Conservation (phyloP, 106 monocot species). For the Dactylorhiza incarnata region DNA sequence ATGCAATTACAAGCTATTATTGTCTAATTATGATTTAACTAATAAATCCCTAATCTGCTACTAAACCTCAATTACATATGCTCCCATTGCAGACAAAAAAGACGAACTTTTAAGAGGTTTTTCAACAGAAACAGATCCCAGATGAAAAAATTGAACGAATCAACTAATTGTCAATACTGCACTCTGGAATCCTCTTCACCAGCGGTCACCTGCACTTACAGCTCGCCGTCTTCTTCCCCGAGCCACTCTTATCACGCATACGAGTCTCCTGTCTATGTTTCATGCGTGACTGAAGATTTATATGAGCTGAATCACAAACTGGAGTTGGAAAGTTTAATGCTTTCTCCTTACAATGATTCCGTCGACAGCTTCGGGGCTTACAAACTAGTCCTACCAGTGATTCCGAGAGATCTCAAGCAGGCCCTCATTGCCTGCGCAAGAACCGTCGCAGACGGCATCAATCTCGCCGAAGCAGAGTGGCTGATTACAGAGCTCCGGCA, state of each 20-base stretch:
- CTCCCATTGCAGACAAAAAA: not conserved
- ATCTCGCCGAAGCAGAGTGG: slow-evolving; percentile 14
- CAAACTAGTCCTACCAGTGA: slow-evolving; percentile 30
- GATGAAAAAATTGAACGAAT: not conserved
- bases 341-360: slow-evolving; percentile 35
- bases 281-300: slow-evolving; percentile 68
- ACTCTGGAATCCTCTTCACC: slow-evolving; percentile 7
- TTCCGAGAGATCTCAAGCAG: slow-evolving; percentile 61
- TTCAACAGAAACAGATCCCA: not conserved
- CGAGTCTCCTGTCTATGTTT: slow-evolving; percentile 54
- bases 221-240: slow-evolving; percentile 32
- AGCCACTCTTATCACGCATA: slow-evolving; percentile 48
- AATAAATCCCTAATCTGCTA: too few species aligned
- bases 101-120: not conserved
- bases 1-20: too few species aligned
- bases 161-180: not conserved
- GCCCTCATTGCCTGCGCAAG: slow-evolving; percentile 62
- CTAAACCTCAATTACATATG: not conserved
- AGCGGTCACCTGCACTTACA: slow-evolving; percentile 12
- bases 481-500: slow-evolving; percentile 44
- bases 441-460: slow-evolving; percentile 60
- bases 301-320: slow-evolving; percentile 54
- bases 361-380: slow-evolving; percentile 33
- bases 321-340: slow-evolving; percentile 61
- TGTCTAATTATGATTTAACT: too few species aligned